Evolutionary conservation across 1,139 yeast genomes (phyloP).

Genomic region (Saccharomyces hybrid): DNA sequence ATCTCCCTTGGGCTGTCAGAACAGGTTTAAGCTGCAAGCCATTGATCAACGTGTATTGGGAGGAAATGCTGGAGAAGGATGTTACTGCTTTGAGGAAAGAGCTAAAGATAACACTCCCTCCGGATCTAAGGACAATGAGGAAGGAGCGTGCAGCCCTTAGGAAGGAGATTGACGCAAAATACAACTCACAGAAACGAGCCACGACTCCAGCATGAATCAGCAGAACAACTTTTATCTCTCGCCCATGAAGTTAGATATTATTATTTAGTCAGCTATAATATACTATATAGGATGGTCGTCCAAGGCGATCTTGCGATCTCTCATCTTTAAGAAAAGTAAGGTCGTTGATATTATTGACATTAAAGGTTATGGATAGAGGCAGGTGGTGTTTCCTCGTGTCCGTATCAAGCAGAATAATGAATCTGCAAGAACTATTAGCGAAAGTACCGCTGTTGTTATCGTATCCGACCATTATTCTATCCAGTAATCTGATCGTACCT

Average conservation of each 20-base stretch:
- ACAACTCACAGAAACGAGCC: slow-evolving; percentile 11
- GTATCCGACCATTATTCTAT: slow-evolving; percentile 33
- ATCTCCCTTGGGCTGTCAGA: slow-evolving; percentile 83
- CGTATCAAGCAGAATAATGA: neutral
- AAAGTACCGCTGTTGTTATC: slow-evolving; percentile 34
- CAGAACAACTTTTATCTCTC: neutral
- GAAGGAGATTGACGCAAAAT: slow-evolving; percentile 23
- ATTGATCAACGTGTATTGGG: slow-evolving; percentile 90
- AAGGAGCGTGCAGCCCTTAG: slow-evolving; percentile 27
- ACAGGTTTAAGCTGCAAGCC: slow-evolving; percentile 72
- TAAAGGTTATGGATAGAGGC: neutral
- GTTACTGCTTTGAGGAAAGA: slow-evolving; percentile 65
- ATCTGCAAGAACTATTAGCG: slow-evolving; percentile 19
- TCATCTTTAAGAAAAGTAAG: neutral
- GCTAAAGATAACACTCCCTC: slow-evolving; percentile 55
- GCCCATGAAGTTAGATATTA: neutral
- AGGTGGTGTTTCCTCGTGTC: neutral
- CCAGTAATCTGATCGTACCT: slow-evolving; percentile 29
- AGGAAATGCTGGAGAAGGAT: slow-evolving; percentile 65
- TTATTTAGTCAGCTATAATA: neutral
- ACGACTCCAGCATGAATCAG: neutral
- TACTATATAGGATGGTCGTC: neutral
- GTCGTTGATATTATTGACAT: neutral
- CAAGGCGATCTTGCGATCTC: neutral
- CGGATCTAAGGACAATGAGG: slow-evolving; percentile 69